Evolutionary conservation across 768 basidiomycete genomes (phyloP).

Genomic region (Lenzites betulinus): DNA sequence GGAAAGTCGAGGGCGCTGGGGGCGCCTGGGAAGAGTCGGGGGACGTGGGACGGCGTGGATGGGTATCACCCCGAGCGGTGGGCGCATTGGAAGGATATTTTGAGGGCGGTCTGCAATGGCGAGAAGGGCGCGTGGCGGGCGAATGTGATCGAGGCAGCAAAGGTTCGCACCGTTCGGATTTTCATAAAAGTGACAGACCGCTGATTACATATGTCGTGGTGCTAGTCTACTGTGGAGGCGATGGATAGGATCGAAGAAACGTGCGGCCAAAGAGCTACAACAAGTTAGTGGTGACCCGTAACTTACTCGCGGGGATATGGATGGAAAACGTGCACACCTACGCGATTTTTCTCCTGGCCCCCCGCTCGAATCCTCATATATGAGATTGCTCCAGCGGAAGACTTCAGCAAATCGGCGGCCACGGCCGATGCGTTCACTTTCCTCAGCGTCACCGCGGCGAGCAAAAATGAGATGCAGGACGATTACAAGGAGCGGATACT

Average conservation of each 20-base stretch:
- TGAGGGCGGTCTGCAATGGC: background rate
- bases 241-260: background rate
- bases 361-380: too few relatives aligned
- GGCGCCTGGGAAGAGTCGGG: slow-evolving; percentile 7
- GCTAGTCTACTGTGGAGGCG: background rate
- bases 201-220: background rate
- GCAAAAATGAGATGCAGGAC: too few relatives aligned
- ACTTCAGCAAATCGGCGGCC: too few relatives aligned
- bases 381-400: too few relatives aligned
- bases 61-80: slow-evolving; percentile 20
- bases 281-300: too few relatives aligned
- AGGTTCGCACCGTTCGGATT: slow-evolving; percentile 1
- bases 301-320: too few relatives aligned
- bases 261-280: too few relatives aligned
- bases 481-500: too few relatives aligned
- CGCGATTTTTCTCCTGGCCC: too few relatives aligned
- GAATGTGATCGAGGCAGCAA: slow-evolving; percentile 11
- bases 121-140: background rate
- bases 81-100: slow-evolving; percentile 14
- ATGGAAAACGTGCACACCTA: too few relatives aligned
- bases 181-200: background rate
- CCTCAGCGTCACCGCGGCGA: too few relatives aligned
- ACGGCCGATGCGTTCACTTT: too few relatives aligned
- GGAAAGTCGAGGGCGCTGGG: background rate
- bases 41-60: slow-evolving; percentile 15